Base-by-base conservation (phyloP, 1,284 basidiomycete genomes). In the Kwoniella shivajii region DNA sequence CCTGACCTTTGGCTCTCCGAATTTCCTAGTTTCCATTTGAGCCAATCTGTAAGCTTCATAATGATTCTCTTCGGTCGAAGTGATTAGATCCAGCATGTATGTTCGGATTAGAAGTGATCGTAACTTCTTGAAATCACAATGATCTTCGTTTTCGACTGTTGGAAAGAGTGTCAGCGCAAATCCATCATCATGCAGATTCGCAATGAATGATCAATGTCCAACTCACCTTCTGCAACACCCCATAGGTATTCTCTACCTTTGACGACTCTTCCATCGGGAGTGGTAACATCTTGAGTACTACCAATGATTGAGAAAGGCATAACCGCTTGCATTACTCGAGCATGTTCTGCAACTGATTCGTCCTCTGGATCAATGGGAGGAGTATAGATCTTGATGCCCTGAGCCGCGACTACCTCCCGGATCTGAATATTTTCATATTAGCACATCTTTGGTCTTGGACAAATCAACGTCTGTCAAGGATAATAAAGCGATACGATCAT, bases 1-100 rank as follows among this genome's bases (percentile, higher is more conserved):
- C 85, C 93, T 95, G 69, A 96, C 92, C 83, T 98, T 98, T 67
- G 93, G 88, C 80, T 99, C 96, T 67, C 95, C 95, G 67, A 94
- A 96, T 82, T 99, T 99, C 80, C 96, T 88, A 18, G 95, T 98
- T 84, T 99, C 96, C 96, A 99, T 98, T 82, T 99, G 96, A 64
- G 92, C 85, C 74, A 97, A 92, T 59, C 95, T 86, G 84, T 99
- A 99, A 78, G 90, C 90, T 82, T 99, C 96, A 78, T 99, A 99
- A 80, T 99, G 96, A 29, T 84, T 82, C 69, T 99, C 96, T 80
- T 99, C 95, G 34, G 92, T 96, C 4, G 92, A 94, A 49, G 88
- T 88, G 79, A 97, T 95, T 49, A 99, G 84, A 79, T 99, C 96
- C 55, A 98, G 83, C 96, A 99, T 99, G 84, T 98, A 92, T 6